phyloP scores from a whole-genome alignment of 2,329 filamentous ascomycete species.

The Juglanconis oblonga region DNA sequence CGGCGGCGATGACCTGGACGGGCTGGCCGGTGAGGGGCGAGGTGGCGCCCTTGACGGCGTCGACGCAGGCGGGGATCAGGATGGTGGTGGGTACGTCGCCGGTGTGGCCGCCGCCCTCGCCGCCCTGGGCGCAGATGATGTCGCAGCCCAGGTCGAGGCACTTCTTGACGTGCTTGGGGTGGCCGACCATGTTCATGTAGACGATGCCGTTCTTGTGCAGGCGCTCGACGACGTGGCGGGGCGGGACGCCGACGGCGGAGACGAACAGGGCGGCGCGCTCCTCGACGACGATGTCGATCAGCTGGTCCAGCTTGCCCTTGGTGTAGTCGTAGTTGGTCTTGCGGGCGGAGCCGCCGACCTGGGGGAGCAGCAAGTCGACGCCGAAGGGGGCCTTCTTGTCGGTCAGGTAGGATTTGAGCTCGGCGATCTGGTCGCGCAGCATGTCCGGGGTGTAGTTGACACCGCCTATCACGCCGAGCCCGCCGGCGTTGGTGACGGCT shows the following conservation, averaged over 20 bases:
- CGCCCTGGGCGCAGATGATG: slow-evolving; percentile 97
- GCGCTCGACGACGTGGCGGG: slow-evolving; percentile 82
- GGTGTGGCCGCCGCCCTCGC: slow-evolving; percentile 95
- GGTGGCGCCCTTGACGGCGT: slow-evolving; percentile 75
- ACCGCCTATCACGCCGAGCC: slow-evolving; percentile 93
- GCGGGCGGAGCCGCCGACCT: slow-evolving; percentile 89
- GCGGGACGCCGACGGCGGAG: slow-evolving; percentile 91
- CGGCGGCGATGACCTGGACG: slow-evolving; percentile 89
- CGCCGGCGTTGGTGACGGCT: slow-evolving; percentile 94
- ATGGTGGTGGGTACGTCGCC: slow-evolving; percentile 90
- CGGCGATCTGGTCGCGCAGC: slow-evolving; percentile 90
- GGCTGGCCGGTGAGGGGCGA: slow-evolving; percentile 82
- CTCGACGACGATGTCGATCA: slow-evolving; percentile 90
- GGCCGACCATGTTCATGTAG: slow-evolving; percentile 99
- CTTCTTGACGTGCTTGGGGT: slow-evolving; percentile 98
- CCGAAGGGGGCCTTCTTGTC: slow-evolving; percentile 96
- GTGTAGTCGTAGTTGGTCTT: slow-evolving; percentile 99
- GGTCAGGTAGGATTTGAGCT: slow-evolving; percentile 82
- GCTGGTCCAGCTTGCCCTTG: slow-evolving; percentile 92
- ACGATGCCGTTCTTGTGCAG: slow-evolving; percentile 84
- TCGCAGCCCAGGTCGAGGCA: slow-evolving; percentile 88
- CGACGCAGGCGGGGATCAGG: slow-evolving; percentile 88
- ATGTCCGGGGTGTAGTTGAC: slow-evolving; percentile 96
- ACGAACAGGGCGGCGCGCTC: slow-evolving; percentile 91
- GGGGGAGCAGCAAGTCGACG: slow-evolving; percentile 88